Conservation (phyloP, 768 basidiomycete species). For the Trametes meyenii region DNA sequence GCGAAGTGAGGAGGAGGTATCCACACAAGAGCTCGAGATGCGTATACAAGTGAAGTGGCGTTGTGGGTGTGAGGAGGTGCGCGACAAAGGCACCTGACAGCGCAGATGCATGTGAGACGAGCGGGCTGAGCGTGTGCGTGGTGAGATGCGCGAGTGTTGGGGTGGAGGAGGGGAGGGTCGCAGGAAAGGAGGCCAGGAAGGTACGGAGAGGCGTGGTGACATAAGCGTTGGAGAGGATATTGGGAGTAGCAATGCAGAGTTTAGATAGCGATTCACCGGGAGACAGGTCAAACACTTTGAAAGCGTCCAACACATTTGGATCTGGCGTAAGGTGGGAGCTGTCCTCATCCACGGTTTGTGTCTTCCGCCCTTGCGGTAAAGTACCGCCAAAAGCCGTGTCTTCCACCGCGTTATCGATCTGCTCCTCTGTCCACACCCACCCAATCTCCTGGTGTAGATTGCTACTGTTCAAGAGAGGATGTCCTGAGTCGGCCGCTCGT, state of each 20-base stretch:
- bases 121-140: slow-evolving; percentile 61
- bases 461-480: slow-evolving; percentile 49
- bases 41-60: slow-evolving; percentile 66
- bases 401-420: slow-evolving; percentile 40
- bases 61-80: slow-evolving; percentile 63
- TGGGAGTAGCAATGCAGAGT: slow-evolving; percentile 16
- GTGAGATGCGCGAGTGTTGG: slow-evolving; percentile 67
- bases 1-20: slow-evolving; percentile 72
- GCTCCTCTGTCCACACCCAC: slow-evolving; percentile 68
- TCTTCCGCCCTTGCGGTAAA: not conserved
- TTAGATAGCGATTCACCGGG: slow-evolving; percentile 15
- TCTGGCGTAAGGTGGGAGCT: not conserved
- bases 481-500: slow-evolving; percentile 63
- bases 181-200: slow-evolving; percentile 64
- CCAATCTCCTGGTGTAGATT: slow-evolving; percentile 34
- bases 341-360: not conserved
- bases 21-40: slow-evolving; percentile 73
- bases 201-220: slow-evolving; percentile 37
- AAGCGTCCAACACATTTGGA: not conserved
- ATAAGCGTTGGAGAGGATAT: not conserved
- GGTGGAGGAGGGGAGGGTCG: slow-evolving; percentile 57
- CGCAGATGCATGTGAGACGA: slow-evolving; percentile 59
- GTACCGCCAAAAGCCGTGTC: not conserved
- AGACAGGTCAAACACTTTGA: slow-evolving; percentile 18
- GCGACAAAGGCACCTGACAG: slow-evolving; percentile 70